Evolutionary conservation across 2,329 filamentous ascomycete genomes (phyloP), one percentile per base, ranked within the genome.

Genomic region (Aureobasidium sp.): DNA sequence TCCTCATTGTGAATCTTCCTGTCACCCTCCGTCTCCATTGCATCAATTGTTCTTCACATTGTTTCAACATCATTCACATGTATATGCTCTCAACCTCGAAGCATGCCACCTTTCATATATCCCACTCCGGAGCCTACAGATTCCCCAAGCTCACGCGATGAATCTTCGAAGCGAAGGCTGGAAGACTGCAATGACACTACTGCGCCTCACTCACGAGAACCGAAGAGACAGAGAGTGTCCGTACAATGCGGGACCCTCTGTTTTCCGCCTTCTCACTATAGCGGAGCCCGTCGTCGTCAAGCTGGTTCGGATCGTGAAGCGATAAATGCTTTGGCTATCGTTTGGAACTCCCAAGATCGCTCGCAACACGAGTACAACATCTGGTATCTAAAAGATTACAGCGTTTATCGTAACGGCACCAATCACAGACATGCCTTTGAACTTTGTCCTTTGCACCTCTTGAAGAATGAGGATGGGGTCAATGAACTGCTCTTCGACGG

Each of bases 401-500:
- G 9, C 30, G 30, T 62, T 4, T 58, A 62, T 21, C 52, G 37
- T 6, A 29, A 47, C 0, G 1, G 9, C 11, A 16, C n/a, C 4
- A 9, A 27, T 9, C 3, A 48, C 27, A 34, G 53, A 15, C 76
- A 78, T 59, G 72, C 73, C 0, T 69, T 73, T 53, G 83, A 87
- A 64, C 77, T 89, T 68, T 74, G 79, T 5, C 74, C 82, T 0
- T 72, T 88, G 0, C 79, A 87, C 27, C 72, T 81, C 9, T 73
- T 87, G 0, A 72, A 77, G 3, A 77, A 74, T 1, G 72, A 70
- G 16, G 70, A 66, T 0, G 74, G 69, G 0, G 73, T 71, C 42
- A 70, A 68, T 16, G 67, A 64, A 5, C 78, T 84, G 58, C 82
- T 76, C 49, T 83, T 90, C 41, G 84, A 89, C 65, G 88, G 87